Evolutionary conservation across 495 filamentous ascomycete species (phyloP).

Genomic region (Penicillium ochrochloron): DNA sequence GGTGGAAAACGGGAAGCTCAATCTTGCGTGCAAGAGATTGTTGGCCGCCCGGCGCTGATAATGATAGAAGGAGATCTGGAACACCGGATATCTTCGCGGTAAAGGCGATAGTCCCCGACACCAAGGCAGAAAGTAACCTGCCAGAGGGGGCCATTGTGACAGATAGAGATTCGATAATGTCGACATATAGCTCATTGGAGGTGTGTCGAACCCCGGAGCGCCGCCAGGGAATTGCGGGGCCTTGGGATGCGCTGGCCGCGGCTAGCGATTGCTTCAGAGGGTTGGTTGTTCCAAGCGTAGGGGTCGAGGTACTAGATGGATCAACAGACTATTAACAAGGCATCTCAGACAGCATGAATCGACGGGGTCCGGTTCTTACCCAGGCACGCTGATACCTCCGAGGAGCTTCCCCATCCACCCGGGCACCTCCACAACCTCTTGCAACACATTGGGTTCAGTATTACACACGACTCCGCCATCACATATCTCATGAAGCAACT

Average conservation of each 20-base stretch:
- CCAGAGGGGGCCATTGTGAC: conserved; percentile 91
- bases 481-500: conserved; percentile 93
- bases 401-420: conserved; percentile 88
- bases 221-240: conserved; percentile 80
- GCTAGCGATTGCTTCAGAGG: conserved; percentile 53
- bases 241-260: conserved; percentile 43
- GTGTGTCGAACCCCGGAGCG: conserved; percentile 92
- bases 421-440: conserved; percentile 89
- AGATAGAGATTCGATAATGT: conserved; percentile 87
- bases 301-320: conserved; percentile 39
- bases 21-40: conserved; percentile 74
- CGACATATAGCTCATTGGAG: conserved; percentile 95
- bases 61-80: conserved; percentile 81
- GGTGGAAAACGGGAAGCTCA: conserved; percentile 93
- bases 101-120: conserved; percentile 91
- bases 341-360: not conserved
- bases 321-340: not conserved
- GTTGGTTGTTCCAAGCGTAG: conserved; percentile 47
- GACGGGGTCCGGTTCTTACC: conserved; percentile 47
- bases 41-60: conserved; percentile 76
- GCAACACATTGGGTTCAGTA: conserved; percentile 90
- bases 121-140: conserved; percentile 80
- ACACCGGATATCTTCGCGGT: conserved; percentile 94
- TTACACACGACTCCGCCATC: conserved; percentile 89
- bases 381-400: conserved; percentile 82